Conservation (phyloP, 1,284 basidiomycete genomes). For the Fistulinella staudtii region DNA sequence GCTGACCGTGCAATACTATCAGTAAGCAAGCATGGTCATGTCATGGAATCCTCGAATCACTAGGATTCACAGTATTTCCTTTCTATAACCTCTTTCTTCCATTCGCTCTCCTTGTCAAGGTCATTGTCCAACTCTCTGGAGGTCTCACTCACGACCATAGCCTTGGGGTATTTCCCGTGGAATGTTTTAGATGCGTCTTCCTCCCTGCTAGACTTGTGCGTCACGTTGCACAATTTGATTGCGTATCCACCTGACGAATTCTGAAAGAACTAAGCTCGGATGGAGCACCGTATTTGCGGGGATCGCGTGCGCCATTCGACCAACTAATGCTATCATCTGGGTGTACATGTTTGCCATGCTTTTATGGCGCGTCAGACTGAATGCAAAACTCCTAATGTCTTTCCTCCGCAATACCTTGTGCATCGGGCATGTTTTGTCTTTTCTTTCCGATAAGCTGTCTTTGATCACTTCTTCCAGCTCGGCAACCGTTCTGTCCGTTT, state of each 20-base stretch:
- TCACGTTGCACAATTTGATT: neutral
- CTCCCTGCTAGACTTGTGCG: slow-evolving; percentile 20
- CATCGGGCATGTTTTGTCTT: slow-evolving; percentile 43
- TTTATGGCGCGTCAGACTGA: slow-evolving; percentile 44
- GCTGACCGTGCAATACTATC: slow-evolving; percentile 44
- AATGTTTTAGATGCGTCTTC: slow-evolving; percentile 31
- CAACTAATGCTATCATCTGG: slow-evolving; percentile 89
- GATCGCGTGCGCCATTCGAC: slow-evolving; percentile 75
- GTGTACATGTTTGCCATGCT: slow-evolving; percentile 58
- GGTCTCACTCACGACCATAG: slow-evolving; percentile 78
- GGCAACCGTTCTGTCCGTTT: slow-evolving; percentile 36
- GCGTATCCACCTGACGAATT: slow-evolving; percentile 7
- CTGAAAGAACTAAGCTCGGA: slow-evolving; percentile 31
- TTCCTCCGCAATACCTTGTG: slow-evolving; percentile 38
- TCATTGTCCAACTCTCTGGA: slow-evolving; percentile 94
- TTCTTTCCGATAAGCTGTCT: neutral
- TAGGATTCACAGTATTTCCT: slow-evolving; percentile 60
- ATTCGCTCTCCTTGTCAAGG: slow-evolving; percentile 79
- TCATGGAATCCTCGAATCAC: neutral
- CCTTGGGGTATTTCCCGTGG: slow-evolving; percentile 81
- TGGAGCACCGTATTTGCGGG: slow-evolving; percentile 59
- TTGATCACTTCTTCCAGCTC: slow-evolving; percentile 16
- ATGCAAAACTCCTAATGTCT: slow-evolving; percentile 27
- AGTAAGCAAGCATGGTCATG: slow-evolving; percentile 44
- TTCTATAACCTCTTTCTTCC: slow-evolving; percentile 85